A percentile compares a stretch with the other conserved stretches of the same genome.
phyloP scores from a whole-genome alignment of 2,329 filamentous ascomycete genomes.

The Aspergillus sp. region DNA sequence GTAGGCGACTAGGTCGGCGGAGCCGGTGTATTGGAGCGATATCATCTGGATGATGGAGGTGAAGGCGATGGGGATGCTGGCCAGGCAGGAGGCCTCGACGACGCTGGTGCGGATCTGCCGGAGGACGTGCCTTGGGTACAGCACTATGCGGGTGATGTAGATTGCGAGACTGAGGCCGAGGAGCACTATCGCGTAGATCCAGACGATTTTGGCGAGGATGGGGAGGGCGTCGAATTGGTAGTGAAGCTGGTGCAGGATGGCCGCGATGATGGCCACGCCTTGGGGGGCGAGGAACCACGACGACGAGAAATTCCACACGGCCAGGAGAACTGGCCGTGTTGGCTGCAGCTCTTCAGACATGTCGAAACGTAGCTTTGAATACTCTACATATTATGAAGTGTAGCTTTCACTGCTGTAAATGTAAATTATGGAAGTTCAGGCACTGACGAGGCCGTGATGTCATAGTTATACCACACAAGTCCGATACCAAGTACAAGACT shows the following conservation, averaged over 20 bases:
- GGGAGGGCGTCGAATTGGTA: constrained; percentile 43
- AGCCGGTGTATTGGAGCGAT: constrained; percentile 39
- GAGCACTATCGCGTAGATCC: constrained; percentile 39
- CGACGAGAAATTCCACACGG: constrained; percentile 36
- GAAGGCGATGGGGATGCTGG: constrained; percentile 40
- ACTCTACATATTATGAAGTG: no score
- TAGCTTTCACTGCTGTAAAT: no score
- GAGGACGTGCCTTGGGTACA: constrained; percentile 33
- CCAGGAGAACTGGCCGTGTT: constrained; percentile 11
- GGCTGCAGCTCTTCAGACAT: background rate
- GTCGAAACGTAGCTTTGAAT: no score
- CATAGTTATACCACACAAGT: background rate
- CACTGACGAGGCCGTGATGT: background rate
- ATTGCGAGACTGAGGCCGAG: constrained; percentile 28
- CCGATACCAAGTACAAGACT: background rate
- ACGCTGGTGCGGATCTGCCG: constrained; percentile 31
- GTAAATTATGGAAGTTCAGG: no score
- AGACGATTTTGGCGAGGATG: constrained; percentile 39
- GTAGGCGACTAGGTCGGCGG: constrained; percentile 30
- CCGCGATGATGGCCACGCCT: constrained; percentile 37
- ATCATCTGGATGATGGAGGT: constrained; percentile 49
- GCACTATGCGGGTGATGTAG: constrained; percentile 33
- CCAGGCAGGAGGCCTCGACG: constrained; percentile 39
- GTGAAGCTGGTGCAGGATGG: constrained; percentile 38
- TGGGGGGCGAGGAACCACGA: constrained; percentile 43